Evolutionary conservation across 2,329 filamentous ascomycete species (phyloP), one percentile per base, ranked within the genome.

Genomic region (Cladorrhinum sp.): DNA sequence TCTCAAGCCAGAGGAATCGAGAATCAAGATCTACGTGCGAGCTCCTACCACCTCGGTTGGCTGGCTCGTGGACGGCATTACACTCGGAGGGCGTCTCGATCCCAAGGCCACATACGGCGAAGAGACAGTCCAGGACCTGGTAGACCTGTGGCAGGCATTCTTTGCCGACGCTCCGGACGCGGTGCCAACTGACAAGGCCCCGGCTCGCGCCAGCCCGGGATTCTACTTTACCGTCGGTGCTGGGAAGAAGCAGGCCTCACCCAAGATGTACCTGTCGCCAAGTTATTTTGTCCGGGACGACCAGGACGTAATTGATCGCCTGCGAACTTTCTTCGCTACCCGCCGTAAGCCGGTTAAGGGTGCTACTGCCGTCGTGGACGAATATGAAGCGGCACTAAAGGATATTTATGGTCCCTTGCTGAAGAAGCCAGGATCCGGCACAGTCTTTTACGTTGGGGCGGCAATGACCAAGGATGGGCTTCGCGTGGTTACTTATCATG

Each of bases 1-100:
- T 33, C 63, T 67, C 3, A 62, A 63, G 6, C 66, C 67, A 0
- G 52, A 59, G 21, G 57, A 61, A 18, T 65, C 67, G 9, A 63
- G 67, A 18, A 68, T 69, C 57, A 69, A 69, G 49, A 62, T 69
- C 54, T 69, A 69, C 49, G 61, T 68, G 2, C 65, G 67, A 10
- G 64, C 64, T 1, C 65, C 61, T 12, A 58, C 65, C 48, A 69
- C 66, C 2, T 64, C 65, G 16, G 39, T 66, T 18, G 66, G 68
- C 5, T 69, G 66, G 54, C 60, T 69, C 26, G 66, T 68, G 63
- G 67, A 69, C 57, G 65, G 60, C n/a, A 60, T 69, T 8, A 68
- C 67, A 1, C 62, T 69, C 4, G 67, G 67, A 14, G 67, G 67
- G 14, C 57, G 61, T 16, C 57, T 65, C 23, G 52, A 64, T 51